phyloP scores from a whole-genome alignment of 495 filamentous ascomycete genomes.

The Aeminium ludgeri region DNA sequence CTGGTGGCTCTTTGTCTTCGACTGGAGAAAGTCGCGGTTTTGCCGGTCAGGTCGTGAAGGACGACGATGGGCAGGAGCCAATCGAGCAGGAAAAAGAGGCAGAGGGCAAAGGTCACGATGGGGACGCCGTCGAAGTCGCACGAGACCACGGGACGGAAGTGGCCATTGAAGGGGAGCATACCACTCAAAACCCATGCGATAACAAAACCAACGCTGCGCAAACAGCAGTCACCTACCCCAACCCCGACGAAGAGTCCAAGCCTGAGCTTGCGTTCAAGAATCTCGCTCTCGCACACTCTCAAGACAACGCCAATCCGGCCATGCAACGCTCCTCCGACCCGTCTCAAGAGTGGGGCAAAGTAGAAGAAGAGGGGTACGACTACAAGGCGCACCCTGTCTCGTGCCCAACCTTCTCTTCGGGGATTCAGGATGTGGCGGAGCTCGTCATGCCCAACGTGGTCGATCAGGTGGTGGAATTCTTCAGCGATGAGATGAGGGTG shows the following conservation, averaged over 20 bases:
- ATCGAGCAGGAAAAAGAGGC: neutral
- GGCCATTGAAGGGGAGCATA: neutral
- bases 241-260: neutral
- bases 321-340: neutral
- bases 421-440: conserved; percentile 6
- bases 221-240: neutral
- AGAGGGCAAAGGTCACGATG: too few species aligned
- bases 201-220: neutral
- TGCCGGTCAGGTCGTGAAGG: neutral
- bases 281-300: neutral
- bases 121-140: too few species aligned
- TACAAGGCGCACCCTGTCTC: conserved; percentile 4
- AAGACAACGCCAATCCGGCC: neutral
- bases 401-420: conserved; percentile 9
- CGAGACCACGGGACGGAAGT: neutral
- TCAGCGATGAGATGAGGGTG: neutral
- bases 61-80: neutral
- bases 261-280: neutral
- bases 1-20: neutral
- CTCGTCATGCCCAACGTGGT: conserved; percentile 8
- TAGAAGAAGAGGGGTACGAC: neutral
- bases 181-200: neutral
- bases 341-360: neutral
- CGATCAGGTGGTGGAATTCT: conserved; percentile 9
- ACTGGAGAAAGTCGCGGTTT: neutral